Conservation (phyloP, 208 protist genomes). For the Angomonas ambiguus region DNA sequence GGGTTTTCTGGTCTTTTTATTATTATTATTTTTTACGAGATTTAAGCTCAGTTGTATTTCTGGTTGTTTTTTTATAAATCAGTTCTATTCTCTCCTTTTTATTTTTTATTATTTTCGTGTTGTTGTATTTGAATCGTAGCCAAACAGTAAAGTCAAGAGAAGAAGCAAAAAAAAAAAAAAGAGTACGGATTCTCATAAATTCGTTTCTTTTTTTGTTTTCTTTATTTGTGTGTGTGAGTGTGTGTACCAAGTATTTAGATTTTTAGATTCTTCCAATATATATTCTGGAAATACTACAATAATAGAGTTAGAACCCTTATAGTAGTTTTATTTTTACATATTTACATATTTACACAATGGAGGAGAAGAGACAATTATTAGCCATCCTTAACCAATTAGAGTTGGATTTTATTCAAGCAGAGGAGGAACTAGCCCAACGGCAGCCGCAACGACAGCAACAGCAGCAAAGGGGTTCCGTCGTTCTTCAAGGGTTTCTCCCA, state of each 20-base stretch:
- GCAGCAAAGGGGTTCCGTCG: constrained; percentile 15
- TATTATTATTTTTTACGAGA: neutral
- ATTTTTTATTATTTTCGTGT: neutral
- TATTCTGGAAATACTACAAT: too few species aligned
- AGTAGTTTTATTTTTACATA: too few species aligned
- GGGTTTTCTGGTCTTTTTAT: neutral
- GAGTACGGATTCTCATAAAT: neutral
- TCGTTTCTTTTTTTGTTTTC: neutral
- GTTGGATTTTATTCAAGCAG: constrained; percentile 18
- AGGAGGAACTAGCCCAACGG: too few species aligned
- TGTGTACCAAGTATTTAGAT: neutral
- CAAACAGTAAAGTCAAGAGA: too few species aligned
- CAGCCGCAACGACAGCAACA: too few species aligned
- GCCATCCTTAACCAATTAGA: constrained; percentile 21
- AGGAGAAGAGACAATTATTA: neutral
- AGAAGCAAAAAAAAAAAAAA: neutral
- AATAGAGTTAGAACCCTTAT: too few species aligned
- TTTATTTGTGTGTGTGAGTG: neutral
- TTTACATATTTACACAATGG: neutral
- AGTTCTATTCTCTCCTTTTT: constrained; percentile 3
- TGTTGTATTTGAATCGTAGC: too few species aligned
- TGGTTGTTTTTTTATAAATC: neutral
- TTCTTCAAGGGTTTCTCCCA: too few species aligned
- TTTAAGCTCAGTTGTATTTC: constrained; percentile 4
- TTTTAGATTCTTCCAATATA: neutral